A percentile compares a stretch with the other conserved stretches of the same genome.
phyloP scores from a whole-genome alignment of 129 eudicot species.

The Daucus carota region DNA sequence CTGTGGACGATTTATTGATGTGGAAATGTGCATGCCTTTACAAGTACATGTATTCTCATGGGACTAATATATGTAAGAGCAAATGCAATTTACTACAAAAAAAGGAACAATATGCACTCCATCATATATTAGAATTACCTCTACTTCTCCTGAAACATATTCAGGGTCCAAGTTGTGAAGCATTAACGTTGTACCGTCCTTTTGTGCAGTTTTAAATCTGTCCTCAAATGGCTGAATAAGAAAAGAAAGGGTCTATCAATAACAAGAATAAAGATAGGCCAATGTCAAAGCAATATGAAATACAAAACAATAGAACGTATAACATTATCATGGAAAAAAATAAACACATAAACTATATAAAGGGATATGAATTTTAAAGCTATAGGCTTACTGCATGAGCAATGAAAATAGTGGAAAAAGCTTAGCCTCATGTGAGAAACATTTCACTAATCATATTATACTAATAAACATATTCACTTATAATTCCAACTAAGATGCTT shows the following conservation, averaged over 20 bases:
- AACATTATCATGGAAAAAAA: background rate
- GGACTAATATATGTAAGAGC: background rate
- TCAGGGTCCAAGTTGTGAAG: conserved; percentile 64
- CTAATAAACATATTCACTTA: background rate
- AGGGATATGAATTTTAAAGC: background rate
- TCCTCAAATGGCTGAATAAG: conserved; percentile 59
- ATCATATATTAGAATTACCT: conserved; percentile 31
- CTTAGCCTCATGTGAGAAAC: background rate
- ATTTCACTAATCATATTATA: background rate
- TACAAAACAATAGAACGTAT: background rate
- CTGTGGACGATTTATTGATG: background rate
- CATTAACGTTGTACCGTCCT: conserved; percentile 47
- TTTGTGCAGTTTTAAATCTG: conserved; percentile 41
- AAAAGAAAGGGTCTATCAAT: conserved; percentile 6
- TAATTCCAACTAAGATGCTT: background rate
- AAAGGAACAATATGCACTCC: background rate
- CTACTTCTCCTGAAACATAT: conserved; percentile 62
- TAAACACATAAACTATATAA: background rate
- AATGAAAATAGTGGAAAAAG: background rate
- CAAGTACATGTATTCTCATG: background rate
- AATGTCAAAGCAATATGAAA: background rate
- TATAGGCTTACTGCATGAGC: background rate
- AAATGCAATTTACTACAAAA: background rate
- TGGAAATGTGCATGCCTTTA: background rate
- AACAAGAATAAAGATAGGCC: background rate